These are phyloP conservation scores for Kwoniella dendrophila DNA, from an alignment of 768 basidiomycete genomes.

Conservation along the genomic window DNA sequence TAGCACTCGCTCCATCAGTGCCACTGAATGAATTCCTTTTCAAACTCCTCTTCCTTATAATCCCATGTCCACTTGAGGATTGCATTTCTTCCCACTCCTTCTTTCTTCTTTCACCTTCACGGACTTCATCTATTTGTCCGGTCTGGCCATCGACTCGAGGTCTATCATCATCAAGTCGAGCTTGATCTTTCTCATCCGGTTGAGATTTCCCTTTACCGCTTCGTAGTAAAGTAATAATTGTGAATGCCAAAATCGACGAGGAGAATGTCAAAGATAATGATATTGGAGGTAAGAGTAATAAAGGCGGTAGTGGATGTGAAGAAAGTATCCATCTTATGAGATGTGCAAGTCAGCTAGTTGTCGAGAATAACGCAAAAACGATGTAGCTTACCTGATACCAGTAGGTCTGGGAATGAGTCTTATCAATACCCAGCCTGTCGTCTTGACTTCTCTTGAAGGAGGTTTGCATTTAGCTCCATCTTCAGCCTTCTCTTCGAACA, in stretches of 20 bases:
- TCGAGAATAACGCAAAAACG: neutral
- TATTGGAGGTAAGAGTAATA: conserved; percentile 52
- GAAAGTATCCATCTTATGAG: conserved; percentile 45
- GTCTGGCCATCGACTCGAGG: neutral
- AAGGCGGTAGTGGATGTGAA: conserved; percentile 51
- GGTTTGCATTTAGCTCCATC: conserved; percentile 18
- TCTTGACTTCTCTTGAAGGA: conserved; percentile 49
- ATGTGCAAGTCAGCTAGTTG: neutral
- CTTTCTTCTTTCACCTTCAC: conserved; percentile 32
- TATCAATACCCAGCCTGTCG: conserved; percentile 54
- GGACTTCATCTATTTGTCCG: conserved; percentile 25
- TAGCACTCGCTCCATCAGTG: conserved; percentile 24
- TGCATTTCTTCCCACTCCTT: conserved; percentile 44
- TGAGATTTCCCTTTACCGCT: conserved; percentile 5
- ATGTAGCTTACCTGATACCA: conserved; percentile 42
- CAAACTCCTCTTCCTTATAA: conserved; percentile 23
- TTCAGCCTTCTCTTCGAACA: conserved; percentile 26
- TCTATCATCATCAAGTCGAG: neutral
- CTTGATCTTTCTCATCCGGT: neutral
- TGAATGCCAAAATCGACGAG: conserved; percentile 46
- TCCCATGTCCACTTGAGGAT: conserved; percentile 22
- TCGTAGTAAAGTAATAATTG: conserved; percentile 42
- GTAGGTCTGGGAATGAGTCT: conserved; percentile 51
- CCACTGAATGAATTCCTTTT: conserved; percentile 5
- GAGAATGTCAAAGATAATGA: conserved; percentile 50